Base-by-base conservation (phyloP, 2,329 filamentous ascomycete species). In the Sporothrix sp. region DNA sequence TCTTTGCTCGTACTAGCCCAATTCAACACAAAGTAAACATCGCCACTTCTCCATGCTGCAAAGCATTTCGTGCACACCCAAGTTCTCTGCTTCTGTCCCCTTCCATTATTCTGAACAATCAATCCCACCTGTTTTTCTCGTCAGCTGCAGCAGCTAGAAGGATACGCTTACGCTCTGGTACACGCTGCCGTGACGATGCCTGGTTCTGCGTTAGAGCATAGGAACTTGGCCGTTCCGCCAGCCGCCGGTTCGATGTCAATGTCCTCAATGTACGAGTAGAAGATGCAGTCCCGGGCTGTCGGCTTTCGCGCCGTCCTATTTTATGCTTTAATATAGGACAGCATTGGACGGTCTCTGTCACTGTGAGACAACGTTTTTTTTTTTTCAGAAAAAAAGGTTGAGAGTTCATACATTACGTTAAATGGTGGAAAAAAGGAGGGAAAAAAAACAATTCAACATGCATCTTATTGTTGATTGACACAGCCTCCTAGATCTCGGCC, bases 231-330 rank as follows among this genome's bases (percentile, higher is more conserved):
- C 14, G 62, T 59, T 18, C 66, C 65, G 10, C 69, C 67, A 4
- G 68, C 67, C 30, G 67, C 66, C 18, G 67, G 66, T 47, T 64
- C 66, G 59, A 75, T 71, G 49, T 73, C 60, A 25, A 75, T 66
- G 50, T 68, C 62, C 51, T 69, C 65, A 57, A 75, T 74, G 35
- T 61, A 59, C 11, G 64, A 65, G 59, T 69, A 72, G 59, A 74
- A 70, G 39, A 74, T 71, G 4, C 67, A 71, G 7, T 66, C 67
- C 72, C 20, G 74, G 66, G 56, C 75, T 74, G 55, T 73, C 74
- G 28, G 68, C 61, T 52, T 66, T 69, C 3, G 72, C 75, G 6
- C 72, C n/a, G n/a, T n/a, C n/a, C n/a, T n/a, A n/a, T n/a, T n/a
- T n/a, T n/a, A n/a, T n/a, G n/a, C n/a, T n/a, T n/a, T n/a, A n/a